Conservation (phyloP, 2,329 filamentous ascomycete species). For the Rhynchosporium graminicola region DNA sequence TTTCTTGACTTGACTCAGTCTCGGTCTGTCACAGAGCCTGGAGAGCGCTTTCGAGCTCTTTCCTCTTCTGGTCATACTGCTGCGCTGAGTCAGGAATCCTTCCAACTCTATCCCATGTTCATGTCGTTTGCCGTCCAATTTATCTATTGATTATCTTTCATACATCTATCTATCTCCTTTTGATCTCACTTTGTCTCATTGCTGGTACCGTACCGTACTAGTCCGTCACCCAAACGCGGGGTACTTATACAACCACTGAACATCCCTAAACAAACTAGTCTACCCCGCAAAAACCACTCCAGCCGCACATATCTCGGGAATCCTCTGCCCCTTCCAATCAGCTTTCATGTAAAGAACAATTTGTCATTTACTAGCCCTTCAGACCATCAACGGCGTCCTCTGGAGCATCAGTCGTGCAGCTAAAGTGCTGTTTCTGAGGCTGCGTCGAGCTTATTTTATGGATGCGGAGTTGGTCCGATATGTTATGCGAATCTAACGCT, state of each 20-base stretch:
- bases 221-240: neutral
- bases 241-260: neutral
- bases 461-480: neutral
- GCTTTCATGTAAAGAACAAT: neutral
- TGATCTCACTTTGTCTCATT: neutral
- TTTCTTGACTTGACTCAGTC: too few relatives aligned
- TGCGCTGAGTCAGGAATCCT: too few relatives aligned
- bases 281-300: neutral
- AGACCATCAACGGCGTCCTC: neutral
- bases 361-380: neutral
- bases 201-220: neutral
- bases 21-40: too few relatives aligned
- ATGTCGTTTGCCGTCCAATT: neutral
- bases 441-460: neutral
- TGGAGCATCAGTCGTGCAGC: conserved; percentile 1
- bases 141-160: neutral
- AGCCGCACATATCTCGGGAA: neutral
- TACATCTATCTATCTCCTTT: neutral
- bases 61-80: too few relatives aligned
- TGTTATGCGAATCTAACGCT: too few relatives aligned
- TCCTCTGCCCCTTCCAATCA: neutral
- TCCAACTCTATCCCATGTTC: neutral
- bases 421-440: conserved; percentile 3
- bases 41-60: too few relatives aligned
- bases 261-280: conserved; percentile 1